Evolutionary conservation across 495 filamentous ascomycete genomes (phyloP).

Genomic region (Tetracladium setigerum): DNA sequence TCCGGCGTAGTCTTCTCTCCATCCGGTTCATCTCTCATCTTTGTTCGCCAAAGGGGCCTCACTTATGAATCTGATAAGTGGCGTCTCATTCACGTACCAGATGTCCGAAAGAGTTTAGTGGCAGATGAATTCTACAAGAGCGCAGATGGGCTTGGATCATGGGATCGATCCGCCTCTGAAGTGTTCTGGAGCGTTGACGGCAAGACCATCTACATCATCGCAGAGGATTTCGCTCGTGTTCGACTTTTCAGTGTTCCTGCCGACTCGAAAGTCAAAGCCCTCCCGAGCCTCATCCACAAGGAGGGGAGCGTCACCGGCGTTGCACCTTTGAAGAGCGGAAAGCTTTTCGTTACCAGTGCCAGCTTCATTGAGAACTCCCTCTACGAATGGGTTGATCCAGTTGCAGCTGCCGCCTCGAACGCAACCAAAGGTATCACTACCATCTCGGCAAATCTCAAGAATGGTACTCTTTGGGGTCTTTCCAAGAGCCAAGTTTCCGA

Average conservation of each 20-base stretch:
- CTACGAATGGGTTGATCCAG: slow-evolving; percentile 50
- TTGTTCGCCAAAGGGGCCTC: slow-evolving; percentile 65
- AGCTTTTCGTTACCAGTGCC: slow-evolving; percentile 54
- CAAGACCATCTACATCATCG: slow-evolving; percentile 50
- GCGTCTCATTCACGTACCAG: slow-evolving; percentile 54
- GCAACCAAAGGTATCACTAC: slow-evolving; percentile 4
- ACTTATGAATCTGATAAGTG: slow-evolving; percentile 89
- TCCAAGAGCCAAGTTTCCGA: slow-evolving; percentile 36
- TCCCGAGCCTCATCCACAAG: slow-evolving; percentile 47
- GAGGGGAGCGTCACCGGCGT: slow-evolving; percentile 52
- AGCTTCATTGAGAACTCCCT: slow-evolving; percentile 59
- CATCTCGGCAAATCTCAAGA: slow-evolving; percentile 8
- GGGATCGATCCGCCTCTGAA: slow-evolving; percentile 56
- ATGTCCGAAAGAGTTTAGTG: slow-evolving; percentile 47
- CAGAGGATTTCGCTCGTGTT: slow-evolving; percentile 54
- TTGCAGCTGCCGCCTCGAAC: slow-evolving; percentile 1
- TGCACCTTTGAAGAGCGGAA: slow-evolving; percentile 35
- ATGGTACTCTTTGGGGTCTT: slow-evolving; percentile 3
- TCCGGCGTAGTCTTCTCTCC: slow-evolving; percentile 66
- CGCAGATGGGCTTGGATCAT: slow-evolving; percentile 48
- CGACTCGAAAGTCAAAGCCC: slow-evolving; percentile 30
- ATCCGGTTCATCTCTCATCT: slow-evolving; percentile 60
- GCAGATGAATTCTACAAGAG: slow-evolving; percentile 54
- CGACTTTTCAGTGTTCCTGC: slow-evolving; percentile 54
- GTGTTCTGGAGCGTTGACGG: slow-evolving; percentile 60